Base-by-base conservation (phyloP, 257 asterid genomes). In the Gentiana dahurica region DNA sequence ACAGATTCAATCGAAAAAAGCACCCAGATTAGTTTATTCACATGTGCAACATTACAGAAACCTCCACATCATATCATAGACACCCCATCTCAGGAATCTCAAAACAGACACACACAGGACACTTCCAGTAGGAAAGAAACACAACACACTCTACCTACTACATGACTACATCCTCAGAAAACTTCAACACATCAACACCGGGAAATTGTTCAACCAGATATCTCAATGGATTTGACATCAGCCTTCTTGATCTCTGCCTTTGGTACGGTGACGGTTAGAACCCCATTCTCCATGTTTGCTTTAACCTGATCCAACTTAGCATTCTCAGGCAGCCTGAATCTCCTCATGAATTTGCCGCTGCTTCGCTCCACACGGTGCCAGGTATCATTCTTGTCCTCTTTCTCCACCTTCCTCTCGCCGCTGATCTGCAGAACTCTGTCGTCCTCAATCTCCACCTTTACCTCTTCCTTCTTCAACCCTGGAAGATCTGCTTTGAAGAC, bases 351-450 rank as follows among this genome's bases (percentile, higher is more conserved):
- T 15, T 49, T 38, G 3, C 68, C 68, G 41, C 68, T 64, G 57
- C 68, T 64, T 32, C 68, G 64, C 49, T 59, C 64, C 12, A 59
- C 56, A 7, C 64, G 43, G 49, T 59, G 64, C 64, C 64, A 59
- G 0, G 52, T 55, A 3, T 63, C 68, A 4, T 55, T 55, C 57
- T 64, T 55, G 37, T 64, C 68, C 35, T 64, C 68, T 32, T 55
- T 63, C 68, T 64, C 63, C 63, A 64, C 69, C 3, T 6, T 64
- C 69, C 69, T 64, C 58, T 64, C 69, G 2, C 69, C 69, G 34
- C 53, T 64, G 5, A 64, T 57, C 58, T 39, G 58, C 38, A 64
- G 32, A 24, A 49, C 69, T 4, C 58, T 48, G 6, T 48, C 51
- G 53, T 52, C 66, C 47, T 61, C 66, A 34, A 61, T 51, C 43